These are phyloP conservation scores for Pseudogymnoascus sp. DNA, from an alignment of 2,329 filamentous ascomycete genomes.

Conservation along the genomic window DNA sequence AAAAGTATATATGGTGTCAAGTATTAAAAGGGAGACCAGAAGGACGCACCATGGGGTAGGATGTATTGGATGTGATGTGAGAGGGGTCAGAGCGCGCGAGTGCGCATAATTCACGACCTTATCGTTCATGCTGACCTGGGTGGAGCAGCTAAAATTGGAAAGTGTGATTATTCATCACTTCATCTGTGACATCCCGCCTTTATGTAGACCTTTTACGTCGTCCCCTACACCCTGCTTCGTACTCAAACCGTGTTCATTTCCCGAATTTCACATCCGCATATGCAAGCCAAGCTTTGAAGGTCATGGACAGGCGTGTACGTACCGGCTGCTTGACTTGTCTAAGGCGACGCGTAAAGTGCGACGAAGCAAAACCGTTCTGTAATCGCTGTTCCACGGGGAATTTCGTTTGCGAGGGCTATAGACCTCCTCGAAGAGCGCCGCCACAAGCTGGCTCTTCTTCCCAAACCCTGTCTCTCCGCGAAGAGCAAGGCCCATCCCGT, in stretches of 20 bases:
- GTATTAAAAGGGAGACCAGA: too few species aligned
- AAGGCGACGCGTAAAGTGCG: slow-evolving; percentile 18
- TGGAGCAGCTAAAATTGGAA: not conserved
- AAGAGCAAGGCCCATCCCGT: not conserved
- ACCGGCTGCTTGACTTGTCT: slow-evolving; percentile 20
- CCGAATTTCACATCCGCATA: not conserved
- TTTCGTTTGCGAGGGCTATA: slow-evolving; percentile 11
- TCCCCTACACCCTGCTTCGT: not conserved
- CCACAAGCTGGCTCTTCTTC: not conserved
- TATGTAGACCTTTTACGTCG: not conserved
- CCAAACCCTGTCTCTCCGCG: not conserved
- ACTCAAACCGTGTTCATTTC: not conserved
- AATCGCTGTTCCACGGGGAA: slow-evolving; percentile 14
- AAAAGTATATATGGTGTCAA: too few species aligned
- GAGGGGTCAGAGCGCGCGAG: not conserved
- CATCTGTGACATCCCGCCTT: not conserved
- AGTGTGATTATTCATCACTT: not conserved
- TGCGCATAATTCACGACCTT: not conserved
- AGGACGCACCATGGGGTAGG: too few species aligned
- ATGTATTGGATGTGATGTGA: too few species aligned
- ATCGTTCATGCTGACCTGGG: not conserved
- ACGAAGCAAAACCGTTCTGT: slow-evolving; percentile 17
- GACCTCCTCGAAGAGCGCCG: not conserved
- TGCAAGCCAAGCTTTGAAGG: not conserved
- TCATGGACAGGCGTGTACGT: slow-evolving; percentile 9